Conservation (phyloP, 2,329 filamentous ascomycete genomes). For the Fusarium liriodendri region DNA sequence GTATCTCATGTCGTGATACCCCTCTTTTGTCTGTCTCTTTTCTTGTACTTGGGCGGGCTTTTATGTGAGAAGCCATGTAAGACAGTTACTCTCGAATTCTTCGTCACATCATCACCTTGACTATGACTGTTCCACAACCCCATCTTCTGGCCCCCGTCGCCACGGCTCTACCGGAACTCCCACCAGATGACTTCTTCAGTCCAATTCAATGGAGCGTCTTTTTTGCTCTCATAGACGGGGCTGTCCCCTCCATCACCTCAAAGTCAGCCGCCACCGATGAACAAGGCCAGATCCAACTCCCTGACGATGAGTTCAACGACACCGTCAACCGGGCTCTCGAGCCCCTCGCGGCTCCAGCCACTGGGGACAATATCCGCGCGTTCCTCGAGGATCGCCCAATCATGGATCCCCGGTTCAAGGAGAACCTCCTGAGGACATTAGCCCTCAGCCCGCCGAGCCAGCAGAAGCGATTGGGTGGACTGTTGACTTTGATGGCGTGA, state of each 20-base stretch:
- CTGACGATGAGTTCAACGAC: constrained; percentile 62
- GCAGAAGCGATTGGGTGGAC: constrained; percentile 51
- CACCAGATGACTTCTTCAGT: constrained; percentile 53
- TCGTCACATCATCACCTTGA: constrained; percentile 10
- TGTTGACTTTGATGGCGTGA: constrained; percentile 58
- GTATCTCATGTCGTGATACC: background rate
- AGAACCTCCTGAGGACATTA: constrained; percentile 59
- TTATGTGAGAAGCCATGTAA: constrained; percentile 30
- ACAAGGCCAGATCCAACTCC: constrained; percentile 56
- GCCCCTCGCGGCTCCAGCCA: constrained; percentile 52
- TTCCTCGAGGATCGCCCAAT: constrained; percentile 66
- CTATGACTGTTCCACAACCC: constrained; percentile 33
- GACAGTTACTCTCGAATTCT: constrained; percentile 25
- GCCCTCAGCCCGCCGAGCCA: constrained; percentile 47
- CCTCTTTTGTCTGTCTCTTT: background rate
- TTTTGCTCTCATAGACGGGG: constrained; percentile 66
- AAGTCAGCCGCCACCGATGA: constrained; percentile 53
- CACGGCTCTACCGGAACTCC: constrained; percentile 43
- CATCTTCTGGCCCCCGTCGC: constrained; percentile 24
- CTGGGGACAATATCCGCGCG: constrained; percentile 58
- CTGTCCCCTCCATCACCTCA: constrained; percentile 68
- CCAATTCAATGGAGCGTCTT: constrained; percentile 65
- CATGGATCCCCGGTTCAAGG: constrained; percentile 63
- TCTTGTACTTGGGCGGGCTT: background rate
- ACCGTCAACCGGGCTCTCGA: constrained; percentile 54